These are phyloP conservation scores for Cytospora schulzeri DNA, from an alignment of 2,329 filamentous ascomycete species.

Conservation along the genomic window DNA sequence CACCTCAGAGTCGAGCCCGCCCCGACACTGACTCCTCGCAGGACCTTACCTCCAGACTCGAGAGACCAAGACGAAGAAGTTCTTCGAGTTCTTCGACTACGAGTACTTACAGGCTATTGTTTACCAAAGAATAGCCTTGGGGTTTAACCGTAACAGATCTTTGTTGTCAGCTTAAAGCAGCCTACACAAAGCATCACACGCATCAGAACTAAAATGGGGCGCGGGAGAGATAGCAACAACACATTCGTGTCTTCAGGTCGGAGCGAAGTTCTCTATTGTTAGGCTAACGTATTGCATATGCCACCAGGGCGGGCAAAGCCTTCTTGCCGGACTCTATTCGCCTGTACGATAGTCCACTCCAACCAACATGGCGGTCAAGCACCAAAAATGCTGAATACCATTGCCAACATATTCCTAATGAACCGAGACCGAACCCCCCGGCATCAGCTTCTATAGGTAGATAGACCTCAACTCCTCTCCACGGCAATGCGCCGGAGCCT, in stretches of 20 bases:
- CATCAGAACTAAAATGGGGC: no score
- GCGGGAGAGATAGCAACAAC: neutral
- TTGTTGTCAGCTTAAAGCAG: no score
- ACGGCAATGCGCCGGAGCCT: neutral
- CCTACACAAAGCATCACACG: neutral
- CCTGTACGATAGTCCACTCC: neutral
- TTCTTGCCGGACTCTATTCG: neutral
- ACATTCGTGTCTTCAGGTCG: neutral
- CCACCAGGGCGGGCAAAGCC: neutral
- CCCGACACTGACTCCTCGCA: no score
- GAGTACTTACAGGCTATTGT: no score
- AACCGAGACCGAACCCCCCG: neutral
- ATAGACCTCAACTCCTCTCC: neutral
- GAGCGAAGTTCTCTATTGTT: neutral
- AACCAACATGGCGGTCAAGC: neutral
- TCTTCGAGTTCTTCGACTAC: no score
- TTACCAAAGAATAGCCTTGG: no score
- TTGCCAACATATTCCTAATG: neutral
- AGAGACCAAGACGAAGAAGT: no score
- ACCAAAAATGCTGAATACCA: neutral
- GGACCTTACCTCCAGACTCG: no score
- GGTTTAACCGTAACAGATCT: no score
- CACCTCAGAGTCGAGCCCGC: no score
- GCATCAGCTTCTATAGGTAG: neutral
- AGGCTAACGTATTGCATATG: neutral